These are phyloP conservation scores for Euphrasia confusa DNA, from an alignment of 257 asterid species.

Conservation along the genomic window DNA sequence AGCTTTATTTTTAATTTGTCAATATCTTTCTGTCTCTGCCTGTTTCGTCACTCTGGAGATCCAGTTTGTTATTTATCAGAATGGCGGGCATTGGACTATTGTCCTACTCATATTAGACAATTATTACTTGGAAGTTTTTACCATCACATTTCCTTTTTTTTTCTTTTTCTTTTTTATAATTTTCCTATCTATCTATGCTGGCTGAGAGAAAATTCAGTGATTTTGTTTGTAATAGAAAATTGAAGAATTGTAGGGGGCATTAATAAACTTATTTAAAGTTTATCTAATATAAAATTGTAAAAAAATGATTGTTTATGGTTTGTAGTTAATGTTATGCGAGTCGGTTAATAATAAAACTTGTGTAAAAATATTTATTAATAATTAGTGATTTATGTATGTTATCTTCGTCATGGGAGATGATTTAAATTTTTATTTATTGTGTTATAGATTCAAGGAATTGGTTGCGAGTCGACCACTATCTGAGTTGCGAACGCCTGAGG, in stretches of 20 bases:
- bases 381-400: background rate
- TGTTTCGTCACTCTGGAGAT: background rate
- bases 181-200: conserved; percentile 8
- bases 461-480: conserved; percentile 90
- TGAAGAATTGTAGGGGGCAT: too few species aligned
- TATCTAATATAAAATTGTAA: too few species aligned
- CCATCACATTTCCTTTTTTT: conserved; percentile 7
- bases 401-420: conserved; percentile 21
- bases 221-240: too few species aligned
- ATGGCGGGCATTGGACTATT: background rate
- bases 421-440: conserved; percentile 17
- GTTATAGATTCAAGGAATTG: conserved; percentile 81
- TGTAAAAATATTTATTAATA: too few species aligned
- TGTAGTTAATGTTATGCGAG: too few species aligned
- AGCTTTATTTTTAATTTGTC: background rate
- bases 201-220: background rate
- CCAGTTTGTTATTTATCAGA: background rate
- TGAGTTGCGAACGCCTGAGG: conserved; percentile 79
- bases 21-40: conserved; percentile 7
- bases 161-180: background rate
- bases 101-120: background rate
- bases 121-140: background rate
- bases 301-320: too few species aligned
- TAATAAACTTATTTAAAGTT: too few species aligned
- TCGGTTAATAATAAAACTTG: too few species aligned